Evolutionary conservation across 2,329 filamentous ascomycete genomes (phyloP).

Genomic region (Corinectria fuckeliana): DNA sequence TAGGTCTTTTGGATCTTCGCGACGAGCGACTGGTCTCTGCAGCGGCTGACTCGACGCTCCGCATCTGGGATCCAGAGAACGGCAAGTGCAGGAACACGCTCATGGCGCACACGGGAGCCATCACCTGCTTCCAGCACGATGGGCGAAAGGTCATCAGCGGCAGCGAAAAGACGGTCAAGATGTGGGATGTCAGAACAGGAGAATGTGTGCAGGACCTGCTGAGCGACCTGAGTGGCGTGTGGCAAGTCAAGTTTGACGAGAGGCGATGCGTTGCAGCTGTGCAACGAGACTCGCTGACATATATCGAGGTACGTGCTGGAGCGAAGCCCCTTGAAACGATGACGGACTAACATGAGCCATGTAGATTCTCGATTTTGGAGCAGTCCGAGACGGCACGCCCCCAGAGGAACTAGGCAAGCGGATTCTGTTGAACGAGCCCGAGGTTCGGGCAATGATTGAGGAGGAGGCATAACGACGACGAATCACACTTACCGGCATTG

Average conservation of each 20-base stretch:
- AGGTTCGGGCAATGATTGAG: slow-evolving; percentile 58
- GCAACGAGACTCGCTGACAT: slow-evolving; percentile 89
- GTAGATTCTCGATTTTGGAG: slow-evolving; percentile 96
- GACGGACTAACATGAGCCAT: slow-evolving; percentile 6
- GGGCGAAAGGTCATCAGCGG: slow-evolving; percentile 96
- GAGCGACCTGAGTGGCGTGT: slow-evolving; percentile 93
- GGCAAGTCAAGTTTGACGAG: slow-evolving; percentile 98
- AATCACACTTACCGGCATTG: slow-evolving; percentile 22
- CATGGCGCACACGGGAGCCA: slow-evolving; percentile 93
- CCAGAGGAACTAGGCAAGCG: slow-evolving; percentile 79
- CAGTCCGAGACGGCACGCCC: slow-evolving; percentile 84
- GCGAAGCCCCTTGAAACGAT: not conserved
- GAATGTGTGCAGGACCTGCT: slow-evolving; percentile 92
- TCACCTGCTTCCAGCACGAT: slow-evolving; percentile 98
- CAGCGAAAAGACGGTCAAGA: slow-evolving; percentile 93
- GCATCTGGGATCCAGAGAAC: slow-evolving; percentile 96
- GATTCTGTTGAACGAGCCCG: slow-evolving; percentile 68
- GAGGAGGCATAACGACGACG: slow-evolving; percentile 46
- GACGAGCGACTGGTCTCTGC: slow-evolving; percentile 92
- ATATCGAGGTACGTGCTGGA: slow-evolving; percentile 79
- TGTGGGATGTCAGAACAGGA: slow-evolving; percentile 96
- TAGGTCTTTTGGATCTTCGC: slow-evolving; percentile 88
- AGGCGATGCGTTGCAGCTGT: slow-evolving; percentile 95
- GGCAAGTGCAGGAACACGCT: slow-evolving; percentile 90
- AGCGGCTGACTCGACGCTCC: slow-evolving; percentile 90